These are phyloP conservation scores for Scleroderma citrinum DNA, from an alignment of 768 basidiomycete genomes.

Conservation along the genomic window DNA sequence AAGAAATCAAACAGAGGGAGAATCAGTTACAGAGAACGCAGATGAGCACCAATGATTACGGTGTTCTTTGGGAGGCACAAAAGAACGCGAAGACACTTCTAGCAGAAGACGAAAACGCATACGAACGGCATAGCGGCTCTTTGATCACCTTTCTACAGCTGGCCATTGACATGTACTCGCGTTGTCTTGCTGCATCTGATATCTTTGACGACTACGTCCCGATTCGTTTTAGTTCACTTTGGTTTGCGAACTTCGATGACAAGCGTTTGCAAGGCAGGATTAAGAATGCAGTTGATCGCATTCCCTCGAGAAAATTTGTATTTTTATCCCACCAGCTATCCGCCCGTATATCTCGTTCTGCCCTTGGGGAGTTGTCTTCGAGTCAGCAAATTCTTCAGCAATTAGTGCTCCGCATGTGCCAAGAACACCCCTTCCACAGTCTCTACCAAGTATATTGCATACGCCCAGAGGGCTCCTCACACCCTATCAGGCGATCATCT, in stretches of 20 bases:
- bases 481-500: conserved; percentile 39
- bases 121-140: conserved; percentile 36
- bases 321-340: conserved; percentile 92
- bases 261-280: conserved; percentile 39
- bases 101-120: conserved; percentile 45
- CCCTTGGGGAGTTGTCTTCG: conserved; percentile 21
- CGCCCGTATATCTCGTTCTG: conserved; percentile 65
- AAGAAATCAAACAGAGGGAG: conserved; percentile 57
- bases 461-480: conserved; percentile 31
- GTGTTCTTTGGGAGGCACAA: conserved; percentile 32
- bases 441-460: conserved; percentile 86
- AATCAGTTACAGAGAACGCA: conserved; percentile 26
- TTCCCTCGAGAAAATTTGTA: conserved; percentile 86
- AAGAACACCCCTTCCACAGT: conserved; percentile 91
- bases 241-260: conserved; percentile 84
- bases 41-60: conserved; percentile 12
- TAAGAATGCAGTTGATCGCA: conserved; percentile 42
- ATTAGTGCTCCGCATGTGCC: conserved; percentile 70
- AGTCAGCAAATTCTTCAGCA: conserved; percentile 58
- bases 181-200: conserved; percentile 64
- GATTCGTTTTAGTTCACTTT: conserved; percentile 82
- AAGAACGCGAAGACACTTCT: conserved; percentile 44
- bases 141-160: conserved; percentile 60
- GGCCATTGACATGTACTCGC: conserved; percentile 84
- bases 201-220: conserved; percentile 69